Evolutionary conservation across 805 yeast species (phyloP).

Genomic region (Wickerhamiella lipophila): DNA sequence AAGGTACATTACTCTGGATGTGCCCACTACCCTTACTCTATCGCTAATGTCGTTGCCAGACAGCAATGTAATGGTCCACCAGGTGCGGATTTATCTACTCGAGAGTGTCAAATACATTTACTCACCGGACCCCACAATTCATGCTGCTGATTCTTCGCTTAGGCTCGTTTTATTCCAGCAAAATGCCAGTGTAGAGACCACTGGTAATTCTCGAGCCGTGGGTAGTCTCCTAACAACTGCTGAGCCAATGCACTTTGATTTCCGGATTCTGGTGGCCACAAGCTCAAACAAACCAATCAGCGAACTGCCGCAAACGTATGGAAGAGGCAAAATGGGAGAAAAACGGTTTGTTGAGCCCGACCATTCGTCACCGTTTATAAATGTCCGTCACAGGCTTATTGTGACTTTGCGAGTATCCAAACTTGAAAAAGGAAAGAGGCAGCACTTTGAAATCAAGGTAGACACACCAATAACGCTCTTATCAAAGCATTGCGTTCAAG

Average conservation of each 20-base stretch:
- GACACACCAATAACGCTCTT: slow-evolving; percentile 21
- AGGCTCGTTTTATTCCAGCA: slow-evolving; percentile 19
- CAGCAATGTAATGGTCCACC: slow-evolving; percentile 61
- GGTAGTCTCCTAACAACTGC: slow-evolving; percentile 18
- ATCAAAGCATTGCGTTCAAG: slow-evolving; percentile 24
- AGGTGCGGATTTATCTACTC: slow-evolving; percentile 27
- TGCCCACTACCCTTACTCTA: slow-evolving; percentile 62
- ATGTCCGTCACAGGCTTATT: slow-evolving; percentile 21
- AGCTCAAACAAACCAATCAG: slow-evolving; percentile 14
- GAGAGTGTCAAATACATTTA: slow-evolving; percentile 23
- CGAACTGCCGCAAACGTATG: slow-evolving; percentile 19
- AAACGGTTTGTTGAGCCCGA: slow-evolving; percentile 22
- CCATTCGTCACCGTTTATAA: slow-evolving; percentile 20
- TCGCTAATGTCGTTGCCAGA: slow-evolving; percentile 48
- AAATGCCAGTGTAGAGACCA: slow-evolving; percentile 12
- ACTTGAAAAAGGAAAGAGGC: slow-evolving; percentile 13
- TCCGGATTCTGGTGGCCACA: slow-evolving; percentile 16
- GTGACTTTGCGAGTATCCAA: slow-evolving; percentile 21
- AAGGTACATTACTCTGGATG: slow-evolving; percentile 59
- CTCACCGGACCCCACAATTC: slow-evolving; percentile 21
- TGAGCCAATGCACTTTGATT: slow-evolving; percentile 18
- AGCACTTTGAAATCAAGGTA: slow-evolving; percentile 22
- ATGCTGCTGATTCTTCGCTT: slow-evolving; percentile 20
- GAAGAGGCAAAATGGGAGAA: slow-evolving; percentile 22
- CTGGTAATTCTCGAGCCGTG: slow-evolving; percentile 1